Evolutionary conservation across 148 eudicot genomes (phyloP), one percentile per base, ranked within the genome.

Genomic region (Rhododendron henanense): DNA sequence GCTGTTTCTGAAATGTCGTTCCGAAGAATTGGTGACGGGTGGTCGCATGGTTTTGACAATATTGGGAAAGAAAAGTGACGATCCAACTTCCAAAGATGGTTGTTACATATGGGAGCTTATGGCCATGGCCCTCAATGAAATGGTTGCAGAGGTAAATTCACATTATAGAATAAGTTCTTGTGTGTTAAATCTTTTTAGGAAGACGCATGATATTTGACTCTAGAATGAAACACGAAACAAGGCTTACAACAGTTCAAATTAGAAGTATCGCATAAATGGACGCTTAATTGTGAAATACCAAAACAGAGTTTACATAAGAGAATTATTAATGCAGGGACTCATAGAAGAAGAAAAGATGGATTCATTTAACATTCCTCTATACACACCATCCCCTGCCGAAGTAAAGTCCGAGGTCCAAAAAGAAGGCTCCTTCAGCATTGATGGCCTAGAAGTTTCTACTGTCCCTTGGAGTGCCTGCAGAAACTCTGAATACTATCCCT

Each of bases 21-120:
- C 94, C 0, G 81, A 85, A 81, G 95, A 93, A 86, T 19, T 94
- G 78, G 88, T 91, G 28, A n/a, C 14, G 0, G 91, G 89, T 10
- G 94, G 95, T 7, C 82, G 79, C 5, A 93, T 93, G 95, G 95
- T 92, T 76, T 73, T 94, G 45, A 94, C 93, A 7, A n/a, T 90
- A n/a, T 15, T 91, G 81, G 94, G 95, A 10, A 86, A 93, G 61
- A 81, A 87, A 84, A 91, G 85, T 18, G 88, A 90, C 1, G 92
- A 92, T 84, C 88, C 89, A 16, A 71, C 87, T 18, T 85, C 86
- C 53, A 88, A 88, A 81, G 94, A 92, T 50, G 84, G 92, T n/a
- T 87, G 84, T 82, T 86, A 84, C 74, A 83, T 90, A 55, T 93
- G 89, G 89, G 92, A 94, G 31, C 86, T 93, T 75, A 55, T 94